These are phyloP conservation scores for Phytopythium ostracodes DNA, from an alignment of 352 stramenopile genomes.

Conservation along the genomic window DNA sequence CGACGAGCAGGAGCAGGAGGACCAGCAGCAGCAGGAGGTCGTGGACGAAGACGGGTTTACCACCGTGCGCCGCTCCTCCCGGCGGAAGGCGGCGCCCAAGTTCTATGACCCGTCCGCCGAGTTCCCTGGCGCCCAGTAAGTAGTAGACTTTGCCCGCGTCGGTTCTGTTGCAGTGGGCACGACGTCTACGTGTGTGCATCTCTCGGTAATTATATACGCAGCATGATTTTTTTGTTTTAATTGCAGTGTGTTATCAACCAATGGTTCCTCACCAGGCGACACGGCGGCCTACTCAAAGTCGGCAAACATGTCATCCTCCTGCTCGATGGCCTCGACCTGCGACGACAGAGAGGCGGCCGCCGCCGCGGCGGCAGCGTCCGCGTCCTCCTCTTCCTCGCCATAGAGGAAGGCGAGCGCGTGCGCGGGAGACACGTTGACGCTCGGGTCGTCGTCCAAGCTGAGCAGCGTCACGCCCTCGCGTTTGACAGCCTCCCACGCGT, in stretches of 20 bases:
- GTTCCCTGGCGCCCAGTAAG: slow-evolving; percentile 80
- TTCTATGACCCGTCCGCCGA: slow-evolving; percentile 70
- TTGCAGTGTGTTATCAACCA: background rate
- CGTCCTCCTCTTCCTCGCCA: slow-evolving; percentile 50
- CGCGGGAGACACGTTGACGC: slow-evolving; percentile 32
- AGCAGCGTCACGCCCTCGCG: slow-evolving; percentile 58
- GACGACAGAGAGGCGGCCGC: slow-evolving; percentile 52
- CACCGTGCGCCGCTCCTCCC: slow-evolving; percentile 63
- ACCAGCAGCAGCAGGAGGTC: slow-evolving; percentile 18
- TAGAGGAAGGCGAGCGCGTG: slow-evolving; percentile 59
- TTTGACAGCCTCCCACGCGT: slow-evolving; percentile 49
- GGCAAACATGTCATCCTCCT: slow-evolving; percentile 81
- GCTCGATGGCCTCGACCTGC: slow-evolving; percentile 52
- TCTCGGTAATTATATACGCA: background rate
- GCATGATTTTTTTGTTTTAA: no score
- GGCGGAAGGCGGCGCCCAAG: slow-evolving; percentile 61
- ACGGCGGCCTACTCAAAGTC: slow-evolving; percentile 59
- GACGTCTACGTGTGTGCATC: background rate
- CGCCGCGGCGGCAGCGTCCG: slow-evolving; percentile 24
- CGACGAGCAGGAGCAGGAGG: slow-evolving; percentile 9
- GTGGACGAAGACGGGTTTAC: slow-evolving; percentile 78
- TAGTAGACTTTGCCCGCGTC: no score
- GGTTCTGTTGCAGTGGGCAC: no score
- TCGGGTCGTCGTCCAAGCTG: slow-evolving; percentile 53
- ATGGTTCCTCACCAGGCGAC: no score